phyloP scores from a whole-genome alignment of 441 rosid species.

The Syzygium malaccense region DNA sequence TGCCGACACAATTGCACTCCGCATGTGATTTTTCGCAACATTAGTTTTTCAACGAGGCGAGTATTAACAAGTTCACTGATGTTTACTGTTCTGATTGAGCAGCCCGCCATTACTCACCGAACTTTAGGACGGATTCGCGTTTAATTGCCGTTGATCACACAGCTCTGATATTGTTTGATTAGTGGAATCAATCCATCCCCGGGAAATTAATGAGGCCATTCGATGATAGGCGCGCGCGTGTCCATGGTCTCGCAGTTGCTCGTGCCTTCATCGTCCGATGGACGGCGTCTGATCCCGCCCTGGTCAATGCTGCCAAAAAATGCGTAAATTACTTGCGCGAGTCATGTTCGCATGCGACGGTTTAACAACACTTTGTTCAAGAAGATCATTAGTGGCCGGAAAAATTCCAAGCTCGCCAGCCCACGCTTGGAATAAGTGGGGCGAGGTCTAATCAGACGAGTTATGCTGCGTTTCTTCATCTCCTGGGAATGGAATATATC shows the following conservation, averaged over 20 bases:
- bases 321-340: not conserved
- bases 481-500: not conserved
- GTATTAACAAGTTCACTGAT: not conserved
- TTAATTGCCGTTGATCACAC: not conserved
- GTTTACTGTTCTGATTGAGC: not conserved
- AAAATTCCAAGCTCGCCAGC: not conserved
- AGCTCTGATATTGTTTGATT: not conserved
- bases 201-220: not conserved
- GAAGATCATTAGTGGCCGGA: not conserved
- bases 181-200: not conserved
- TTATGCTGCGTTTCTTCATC: not conserved
- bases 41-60: not conserved
- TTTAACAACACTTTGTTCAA: not conserved
- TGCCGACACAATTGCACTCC: not conserved
- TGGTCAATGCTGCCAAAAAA: not conserved
- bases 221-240: not conserved
- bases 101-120: not conserved
- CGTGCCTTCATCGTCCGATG: not conserved
- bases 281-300: not conserved
- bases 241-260: not conserved
- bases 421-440: not conserved
- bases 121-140: not conserved
- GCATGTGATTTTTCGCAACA: not conserved
- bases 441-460: not conserved
- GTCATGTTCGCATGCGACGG: not conserved